phyloP scores from a whole-genome alignment of 2,329 filamentous ascomycete species.

The Curvularia sp. region DNA sequence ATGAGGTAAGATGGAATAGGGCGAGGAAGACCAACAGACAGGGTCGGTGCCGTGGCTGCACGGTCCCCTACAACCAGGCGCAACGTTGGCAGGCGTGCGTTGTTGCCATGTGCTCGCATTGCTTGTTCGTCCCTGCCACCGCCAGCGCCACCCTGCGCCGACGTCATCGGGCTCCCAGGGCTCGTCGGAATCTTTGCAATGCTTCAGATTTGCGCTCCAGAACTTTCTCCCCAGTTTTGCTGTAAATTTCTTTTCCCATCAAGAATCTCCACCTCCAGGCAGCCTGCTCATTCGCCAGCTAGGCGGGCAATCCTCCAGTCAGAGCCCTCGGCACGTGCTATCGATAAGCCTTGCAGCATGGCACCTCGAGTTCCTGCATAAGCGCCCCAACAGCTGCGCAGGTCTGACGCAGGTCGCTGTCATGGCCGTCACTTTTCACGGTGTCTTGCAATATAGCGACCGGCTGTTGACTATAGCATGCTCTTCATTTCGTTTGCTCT shows the following conservation, averaged over 20 bases:
- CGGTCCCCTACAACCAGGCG: background rate
- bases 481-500: background rate
- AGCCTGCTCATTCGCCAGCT: background rate
- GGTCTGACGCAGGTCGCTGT: background rate
- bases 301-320: slow-evolving; percentile 5
- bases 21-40: background rate
- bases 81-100: background rate
- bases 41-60: background rate
- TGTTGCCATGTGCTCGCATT: background rate
- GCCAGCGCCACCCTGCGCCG: background rate
- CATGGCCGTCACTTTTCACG: background rate
- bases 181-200: background rate
- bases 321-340: slow-evolving; percentile 8
- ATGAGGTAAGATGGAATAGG: background rate
- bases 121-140: background rate
- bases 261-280: background rate
- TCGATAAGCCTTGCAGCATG: slow-evolving; percentile 20
- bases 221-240: slow-evolving; percentile 6
- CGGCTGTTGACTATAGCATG: background rate
- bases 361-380: slow-evolving; percentile 20
- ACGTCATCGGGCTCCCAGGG: slow-evolving; percentile 7
- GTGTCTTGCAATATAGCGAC: background rate
- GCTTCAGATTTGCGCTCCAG: slow-evolving; percentile 9
- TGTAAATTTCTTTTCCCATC: background rate
- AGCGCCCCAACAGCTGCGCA: slow-evolving; percentile 23